These are phyloP conservation scores for Ascochyta clinopodiicola DNA, from an alignment of 2,329 filamentous ascomycete species.

Conservation along the genomic window DNA sequence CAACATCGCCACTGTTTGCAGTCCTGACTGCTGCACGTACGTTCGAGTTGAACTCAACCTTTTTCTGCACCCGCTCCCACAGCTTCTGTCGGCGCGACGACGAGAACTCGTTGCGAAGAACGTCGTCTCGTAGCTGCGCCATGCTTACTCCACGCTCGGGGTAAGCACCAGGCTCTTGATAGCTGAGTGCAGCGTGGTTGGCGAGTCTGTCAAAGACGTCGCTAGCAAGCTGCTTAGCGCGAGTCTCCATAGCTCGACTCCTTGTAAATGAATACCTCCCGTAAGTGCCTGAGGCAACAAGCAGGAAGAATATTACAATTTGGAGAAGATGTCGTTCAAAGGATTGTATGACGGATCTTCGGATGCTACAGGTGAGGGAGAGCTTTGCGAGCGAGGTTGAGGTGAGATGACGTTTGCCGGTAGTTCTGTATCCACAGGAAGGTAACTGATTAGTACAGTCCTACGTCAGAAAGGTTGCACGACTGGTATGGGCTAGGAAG, in stretches of 20 bases:
- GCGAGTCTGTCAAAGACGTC: conserved; percentile 84
- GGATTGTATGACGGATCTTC: conserved; percentile 77
- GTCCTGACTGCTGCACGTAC: conserved; percentile 79
- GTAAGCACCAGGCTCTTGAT: conserved; percentile 64
- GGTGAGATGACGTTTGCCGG: conserved; percentile 71
- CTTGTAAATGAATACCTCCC: conserved; percentile 68
- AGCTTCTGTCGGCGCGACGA: conserved; percentile 77
- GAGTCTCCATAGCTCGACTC: conserved; percentile 69
- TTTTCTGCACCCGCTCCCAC: conserved; percentile 80
- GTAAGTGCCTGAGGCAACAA: conserved; percentile 61
- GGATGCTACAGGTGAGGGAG: conserved; percentile 82
- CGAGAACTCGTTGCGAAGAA: conserved; percentile 81
- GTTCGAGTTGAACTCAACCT: conserved; percentile 94
- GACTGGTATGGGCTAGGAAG: conserved; percentile 28
- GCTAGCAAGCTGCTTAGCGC: conserved; percentile 82
- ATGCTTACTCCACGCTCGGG: conserved; percentile 84
- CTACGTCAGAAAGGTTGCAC: conserved; percentile 37
- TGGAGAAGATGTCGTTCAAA: conserved; percentile 86
- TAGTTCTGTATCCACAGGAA: conserved; percentile 74
- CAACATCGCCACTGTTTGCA: conserved; percentile 60
- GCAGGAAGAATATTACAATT: conserved; percentile 68
- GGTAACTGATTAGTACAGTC: conserved; percentile 83
- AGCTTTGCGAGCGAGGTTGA: conserved; percentile 91
- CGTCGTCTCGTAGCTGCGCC: conserved; percentile 88
- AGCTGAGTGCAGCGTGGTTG: conserved; percentile 82